Evolutionary conservation across 1,284 basidiomycete genomes (phyloP).

Genomic region (Chondrostereum purpureum): DNA sequence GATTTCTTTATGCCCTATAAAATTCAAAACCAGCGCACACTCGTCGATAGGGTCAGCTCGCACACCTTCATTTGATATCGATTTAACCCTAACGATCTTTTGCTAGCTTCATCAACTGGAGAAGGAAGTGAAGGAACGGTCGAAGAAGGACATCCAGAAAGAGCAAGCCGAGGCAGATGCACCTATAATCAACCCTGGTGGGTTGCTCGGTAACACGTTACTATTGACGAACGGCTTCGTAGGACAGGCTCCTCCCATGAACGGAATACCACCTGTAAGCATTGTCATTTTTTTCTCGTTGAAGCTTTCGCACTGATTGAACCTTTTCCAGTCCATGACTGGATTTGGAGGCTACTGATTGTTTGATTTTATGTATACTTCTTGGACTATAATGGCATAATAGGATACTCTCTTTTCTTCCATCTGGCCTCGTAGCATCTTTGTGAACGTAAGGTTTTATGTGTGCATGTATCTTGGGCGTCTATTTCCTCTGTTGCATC

Average conservation of each 20-base stretch:
- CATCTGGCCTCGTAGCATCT: too few species aligned
- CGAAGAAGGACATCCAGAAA: constrained; percentile 79
- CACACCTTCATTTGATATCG: constrained; percentile 6
- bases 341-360: constrained; percentile 32
- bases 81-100: background rate
- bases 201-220: constrained; percentile 46
- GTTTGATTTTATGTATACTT: constrained; percentile 2
- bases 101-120: constrained; percentile 64
- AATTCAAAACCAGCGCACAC: constrained; percentile 78
- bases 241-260: constrained; percentile 34
- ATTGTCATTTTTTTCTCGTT: too few species aligned
- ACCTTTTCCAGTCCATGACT: constrained; percentile 29
- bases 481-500: background rate
- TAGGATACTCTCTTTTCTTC: too few species aligned
- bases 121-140: constrained; percentile 77
- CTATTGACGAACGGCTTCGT: constrained; percentile 67
- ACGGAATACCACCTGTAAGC: constrained; percentile 30
- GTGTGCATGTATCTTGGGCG: background rate
- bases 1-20: constrained; percentile 97
- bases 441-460: background rate
- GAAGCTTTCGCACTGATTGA: too few species aligned
- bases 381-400: constrained; percentile 20
- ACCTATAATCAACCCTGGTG: constrained; percentile 77
- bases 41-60: constrained; percentile 55
- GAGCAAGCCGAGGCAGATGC: constrained; percentile 78